A percentile compares a stretch with the other conserved stretches of the same genome.
These are phyloP conservation scores for Didymella glomerata DNA, from an alignment of 2,329 filamentous ascomycete genomes.

Conservation along the genomic window DNA sequence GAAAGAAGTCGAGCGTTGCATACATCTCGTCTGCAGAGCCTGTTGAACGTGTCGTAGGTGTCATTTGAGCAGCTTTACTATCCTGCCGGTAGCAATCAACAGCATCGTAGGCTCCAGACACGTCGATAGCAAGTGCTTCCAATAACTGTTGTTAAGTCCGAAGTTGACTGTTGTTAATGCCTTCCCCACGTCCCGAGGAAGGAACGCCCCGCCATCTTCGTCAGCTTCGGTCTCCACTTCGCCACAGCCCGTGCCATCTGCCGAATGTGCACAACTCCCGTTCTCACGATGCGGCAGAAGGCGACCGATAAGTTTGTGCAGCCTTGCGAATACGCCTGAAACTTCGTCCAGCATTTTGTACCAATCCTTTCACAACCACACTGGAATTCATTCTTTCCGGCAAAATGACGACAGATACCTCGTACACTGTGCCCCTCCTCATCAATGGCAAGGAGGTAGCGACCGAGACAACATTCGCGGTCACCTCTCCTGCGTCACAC, in stretches of 20 bases:
- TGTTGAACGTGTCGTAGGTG: neutral
- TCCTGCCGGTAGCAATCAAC: neutral
- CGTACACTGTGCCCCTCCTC: conserved; percentile 56
- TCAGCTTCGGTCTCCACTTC: conserved; percentile 6
- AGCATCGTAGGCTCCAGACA: neutral
- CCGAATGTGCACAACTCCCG: conserved; percentile 6
- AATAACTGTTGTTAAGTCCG: neutral
- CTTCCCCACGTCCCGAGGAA: conserved; percentile 5
- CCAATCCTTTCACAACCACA: neutral
- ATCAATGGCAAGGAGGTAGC: conserved; percentile 60
- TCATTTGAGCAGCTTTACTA: neutral
- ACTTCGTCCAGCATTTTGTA: neutral
- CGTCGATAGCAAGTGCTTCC: neutral
- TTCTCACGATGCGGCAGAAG: neutral
- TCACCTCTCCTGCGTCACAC: conserved; percentile 65
- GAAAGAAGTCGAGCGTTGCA: neutral
- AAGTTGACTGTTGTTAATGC: neutral
- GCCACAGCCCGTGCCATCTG: conserved; percentile 8
- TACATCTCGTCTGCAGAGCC: neutral
- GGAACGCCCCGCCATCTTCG: conserved; percentile 1
- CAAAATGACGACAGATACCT: conserved; percentile 25
- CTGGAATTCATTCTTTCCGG: too few species aligned
- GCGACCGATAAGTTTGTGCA: neutral
- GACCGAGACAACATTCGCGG: conserved; percentile 61
- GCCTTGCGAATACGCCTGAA: neutral